These are phyloP conservation scores for Trichoderma simmonsii DNA, from an alignment of 2,329 filamentous ascomycete genomes.

Conservation along the genomic window DNA sequence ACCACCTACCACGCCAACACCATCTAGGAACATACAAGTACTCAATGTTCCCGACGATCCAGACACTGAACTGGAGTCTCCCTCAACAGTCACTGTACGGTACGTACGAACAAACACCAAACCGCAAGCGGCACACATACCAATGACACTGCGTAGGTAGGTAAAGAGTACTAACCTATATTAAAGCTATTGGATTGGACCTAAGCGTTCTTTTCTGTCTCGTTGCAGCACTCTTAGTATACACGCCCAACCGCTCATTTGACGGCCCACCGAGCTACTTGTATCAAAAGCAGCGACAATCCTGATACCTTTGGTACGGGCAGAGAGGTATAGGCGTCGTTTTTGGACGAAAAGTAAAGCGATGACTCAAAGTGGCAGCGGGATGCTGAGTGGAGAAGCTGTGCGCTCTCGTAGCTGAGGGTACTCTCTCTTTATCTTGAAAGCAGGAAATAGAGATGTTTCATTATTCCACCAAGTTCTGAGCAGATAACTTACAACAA, in stretches of 20 bases:
- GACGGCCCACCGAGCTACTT: background rate
- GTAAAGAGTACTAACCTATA: background rate
- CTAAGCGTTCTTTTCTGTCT: background rate
- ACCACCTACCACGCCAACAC: background rate
- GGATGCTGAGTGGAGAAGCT: background rate
- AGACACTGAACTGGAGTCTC: background rate
- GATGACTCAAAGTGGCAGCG: background rate
- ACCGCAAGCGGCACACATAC: background rate
- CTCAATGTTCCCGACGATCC: background rate
- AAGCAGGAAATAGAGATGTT: background rate
- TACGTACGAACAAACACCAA: background rate
- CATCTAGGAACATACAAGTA: background rate
- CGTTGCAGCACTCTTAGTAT: background rate
- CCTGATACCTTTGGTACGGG: background rate
- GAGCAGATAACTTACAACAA: background rate
- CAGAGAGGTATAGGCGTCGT: background rate
- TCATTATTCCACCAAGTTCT: background rate
- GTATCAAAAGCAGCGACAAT: background rate
- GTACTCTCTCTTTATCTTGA: background rate
- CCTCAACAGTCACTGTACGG: background rate
- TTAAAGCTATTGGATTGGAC: background rate
- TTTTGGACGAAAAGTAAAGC: background rate
- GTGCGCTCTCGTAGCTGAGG: background rate
- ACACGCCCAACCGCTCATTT: background rate
- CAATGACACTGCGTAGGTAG: background rate